Percentiles rank a stretch among this genome's conserved stretches.
phyloP scores from a whole-genome alignment of 176 grass and related monocot species.

The Aechmea fasciata region DNA sequence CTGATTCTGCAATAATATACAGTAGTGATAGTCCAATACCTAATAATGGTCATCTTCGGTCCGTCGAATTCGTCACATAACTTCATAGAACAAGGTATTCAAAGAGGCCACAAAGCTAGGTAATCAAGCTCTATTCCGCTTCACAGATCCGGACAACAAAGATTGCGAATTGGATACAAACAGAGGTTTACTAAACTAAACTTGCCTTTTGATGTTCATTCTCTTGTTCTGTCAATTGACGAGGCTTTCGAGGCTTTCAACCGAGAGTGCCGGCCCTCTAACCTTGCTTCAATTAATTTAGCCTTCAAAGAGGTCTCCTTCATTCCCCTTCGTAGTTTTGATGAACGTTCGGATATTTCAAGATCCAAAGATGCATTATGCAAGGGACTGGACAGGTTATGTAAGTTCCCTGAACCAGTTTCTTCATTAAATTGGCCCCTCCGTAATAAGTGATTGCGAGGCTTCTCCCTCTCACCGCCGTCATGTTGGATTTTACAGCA shows the following conservation, averaged over 20 bases:
- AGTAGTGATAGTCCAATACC: background rate
- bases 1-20: background rate
- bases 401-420: conserved; percentile 9
- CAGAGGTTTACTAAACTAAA: background rate
- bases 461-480: conserved; percentile 20
- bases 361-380: conserved; percentile 14
- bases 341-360: conserved; percentile 35
- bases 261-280: conserved; percentile 74
- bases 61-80: background rate
- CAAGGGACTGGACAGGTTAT: conserved; percentile 15
- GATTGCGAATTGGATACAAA: background rate
- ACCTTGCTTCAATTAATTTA: conserved; percentile 82
- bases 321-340: conserved; percentile 13
- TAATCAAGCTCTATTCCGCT: background rate
- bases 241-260: conserved; percentile 38
- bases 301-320: conserved; percentile 59
- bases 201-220: background rate
- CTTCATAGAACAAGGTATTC: background rate
- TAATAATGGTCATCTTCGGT: background rate
- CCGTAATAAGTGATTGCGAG: conserved; percentile 5
- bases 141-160: background rate
- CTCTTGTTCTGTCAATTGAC: conserved; percentile 1
- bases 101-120: background rate
- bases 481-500: background rate
- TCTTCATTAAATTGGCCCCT: conserved; percentile 26